phyloP scores from a whole-genome alignment of 2,329 filamentous ascomycete genomes.

The Aspergillus alliaceus region DNA sequence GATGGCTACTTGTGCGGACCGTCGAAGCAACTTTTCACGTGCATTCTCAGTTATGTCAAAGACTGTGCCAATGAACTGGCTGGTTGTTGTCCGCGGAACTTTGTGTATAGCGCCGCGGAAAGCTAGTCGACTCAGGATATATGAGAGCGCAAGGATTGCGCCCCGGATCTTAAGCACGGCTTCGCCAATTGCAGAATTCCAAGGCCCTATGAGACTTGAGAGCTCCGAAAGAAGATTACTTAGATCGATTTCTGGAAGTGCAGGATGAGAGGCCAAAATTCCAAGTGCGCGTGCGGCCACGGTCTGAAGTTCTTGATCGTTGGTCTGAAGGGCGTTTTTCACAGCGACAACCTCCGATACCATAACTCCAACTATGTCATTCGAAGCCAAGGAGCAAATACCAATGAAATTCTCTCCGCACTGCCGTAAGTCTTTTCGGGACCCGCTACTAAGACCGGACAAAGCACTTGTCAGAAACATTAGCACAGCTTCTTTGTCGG shows the following conservation, averaged over 20 bases:
- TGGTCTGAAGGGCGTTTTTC: conserved; percentile 64
- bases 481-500: conserved; percentile 39
- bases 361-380: conserved; percentile 53
- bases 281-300: conserved; percentile 71
- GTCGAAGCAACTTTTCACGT: conserved; percentile 57
- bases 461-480: conserved; percentile 47
- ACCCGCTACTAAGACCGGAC: conserved; percentile 43
- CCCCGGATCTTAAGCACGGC: conserved; percentile 61
- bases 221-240: conserved; percentile 47
- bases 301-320: conserved; percentile 66
- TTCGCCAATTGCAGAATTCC: conserved; percentile 62
- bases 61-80: conserved; percentile 45
- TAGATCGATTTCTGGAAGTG: conserved; percentile 43
- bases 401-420: conserved; percentile 54
- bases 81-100: conserved; percentile 37
- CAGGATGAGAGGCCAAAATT: conserved; percentile 68
- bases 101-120: conserved; percentile 46
- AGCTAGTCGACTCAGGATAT: conserved; percentile 56
- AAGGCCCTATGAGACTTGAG: conserved; percentile 48
- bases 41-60: conserved; percentile 55
- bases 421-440: conserved; percentile 42
- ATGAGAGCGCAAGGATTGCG: conserved; percentile 58
- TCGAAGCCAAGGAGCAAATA: conserved; percentile 56
- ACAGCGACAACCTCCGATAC: conserved; percentile 54
- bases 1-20: conserved; percentile 58